Percentiles rank a stretch among this genome's conserved stretches.
These are phyloP conservation scores for Colletotrichum lini DNA, from an alignment of 2,329 filamentous ascomycete genomes.

Conservation along the genomic window DNA sequence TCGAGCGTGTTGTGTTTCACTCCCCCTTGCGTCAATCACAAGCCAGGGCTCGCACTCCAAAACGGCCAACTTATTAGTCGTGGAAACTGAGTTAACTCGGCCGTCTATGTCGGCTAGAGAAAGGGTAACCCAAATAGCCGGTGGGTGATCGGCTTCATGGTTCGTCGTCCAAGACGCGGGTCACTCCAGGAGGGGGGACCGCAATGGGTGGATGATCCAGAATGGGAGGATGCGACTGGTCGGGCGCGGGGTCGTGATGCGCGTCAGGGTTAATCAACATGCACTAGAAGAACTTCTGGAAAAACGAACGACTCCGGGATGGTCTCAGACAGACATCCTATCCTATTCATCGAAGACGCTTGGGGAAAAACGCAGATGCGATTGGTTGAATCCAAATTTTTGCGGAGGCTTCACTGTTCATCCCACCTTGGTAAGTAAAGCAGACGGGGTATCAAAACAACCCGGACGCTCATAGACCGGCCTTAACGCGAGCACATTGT, in stretches of 20 bases:
- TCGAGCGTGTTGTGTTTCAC: conserved; percentile 32
- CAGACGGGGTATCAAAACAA: too few relatives aligned
- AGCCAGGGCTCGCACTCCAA: not conserved
- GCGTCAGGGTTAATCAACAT: not conserved
- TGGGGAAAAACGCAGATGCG: conserved; percentile 8
- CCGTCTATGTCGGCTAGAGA: not conserved
- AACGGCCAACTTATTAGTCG: not conserved
- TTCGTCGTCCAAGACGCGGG: not conserved
- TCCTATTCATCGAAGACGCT: too few relatives aligned
- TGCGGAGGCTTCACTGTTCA: conserved; percentile 2
- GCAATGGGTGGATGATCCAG: not conserved
- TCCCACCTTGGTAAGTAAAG: not conserved
- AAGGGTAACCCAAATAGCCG: not conserved
- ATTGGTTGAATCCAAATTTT: conserved; percentile 7
- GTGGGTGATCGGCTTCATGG: conserved; percentile 8
- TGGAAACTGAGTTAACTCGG: not conserved
- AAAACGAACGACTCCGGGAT: not conserved
- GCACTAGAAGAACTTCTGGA: not conserved
- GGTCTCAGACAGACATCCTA: not conserved
- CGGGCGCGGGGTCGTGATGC: not conserved
- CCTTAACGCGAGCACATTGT: too few relatives aligned
- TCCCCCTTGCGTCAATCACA: conserved; percentile 13
- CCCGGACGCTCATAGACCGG: too few relatives aligned
- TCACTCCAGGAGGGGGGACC: not conserved
- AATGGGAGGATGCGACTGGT: conserved; percentile 24